Percentiles rank a stretch among this genome's conserved stretches.
phyloP scores from a whole-genome alignment of 176 grass and related monocot genomes.

The Neostapfia colusana region DNA sequence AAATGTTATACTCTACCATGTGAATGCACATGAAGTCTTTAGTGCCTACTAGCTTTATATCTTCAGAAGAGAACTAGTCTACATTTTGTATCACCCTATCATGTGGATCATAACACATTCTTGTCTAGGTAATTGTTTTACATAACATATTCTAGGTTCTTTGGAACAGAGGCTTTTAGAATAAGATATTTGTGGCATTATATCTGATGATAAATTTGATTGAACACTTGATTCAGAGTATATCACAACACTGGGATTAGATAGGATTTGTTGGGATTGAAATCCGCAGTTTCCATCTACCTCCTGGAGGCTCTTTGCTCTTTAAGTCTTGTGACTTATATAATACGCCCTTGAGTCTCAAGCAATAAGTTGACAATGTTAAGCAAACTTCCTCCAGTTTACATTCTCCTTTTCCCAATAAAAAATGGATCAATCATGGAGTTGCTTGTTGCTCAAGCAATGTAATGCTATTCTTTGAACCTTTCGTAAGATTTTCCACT shows the following conservation, averaged over 20 bases:
- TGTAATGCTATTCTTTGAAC: not conserved
- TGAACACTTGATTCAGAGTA: not conserved
- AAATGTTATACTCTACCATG: not conserved
- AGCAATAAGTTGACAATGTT: not conserved
- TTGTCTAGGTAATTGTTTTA: not conserved
- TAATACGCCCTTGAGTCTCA: not conserved
- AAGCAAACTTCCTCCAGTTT: not conserved
- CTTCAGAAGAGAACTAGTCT: not conserved
- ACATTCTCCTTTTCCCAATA: not conserved
- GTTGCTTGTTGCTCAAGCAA: constrained; percentile 11
- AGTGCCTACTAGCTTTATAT: not conserved
- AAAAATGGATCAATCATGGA: not conserved
- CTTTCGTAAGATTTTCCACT: not conserved
- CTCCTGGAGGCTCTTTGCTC: not conserved
- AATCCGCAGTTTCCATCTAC: not conserved
- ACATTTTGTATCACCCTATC: constrained; percentile 12
- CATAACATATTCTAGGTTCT: constrained; percentile 6
- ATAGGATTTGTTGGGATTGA: not conserved
- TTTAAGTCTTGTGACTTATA: not conserved
- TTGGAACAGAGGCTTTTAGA: not conserved
- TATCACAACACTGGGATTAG: not conserved
- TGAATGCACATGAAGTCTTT: not conserved
- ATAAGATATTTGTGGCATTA: constrained; percentile 5
- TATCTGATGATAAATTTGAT: constrained; percentile 18
- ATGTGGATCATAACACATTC: not conserved